These are phyloP conservation scores for Moniliella sp. DNA, from an alignment of 1,284 basidiomycete genomes.

Conservation along the genomic window DNA sequence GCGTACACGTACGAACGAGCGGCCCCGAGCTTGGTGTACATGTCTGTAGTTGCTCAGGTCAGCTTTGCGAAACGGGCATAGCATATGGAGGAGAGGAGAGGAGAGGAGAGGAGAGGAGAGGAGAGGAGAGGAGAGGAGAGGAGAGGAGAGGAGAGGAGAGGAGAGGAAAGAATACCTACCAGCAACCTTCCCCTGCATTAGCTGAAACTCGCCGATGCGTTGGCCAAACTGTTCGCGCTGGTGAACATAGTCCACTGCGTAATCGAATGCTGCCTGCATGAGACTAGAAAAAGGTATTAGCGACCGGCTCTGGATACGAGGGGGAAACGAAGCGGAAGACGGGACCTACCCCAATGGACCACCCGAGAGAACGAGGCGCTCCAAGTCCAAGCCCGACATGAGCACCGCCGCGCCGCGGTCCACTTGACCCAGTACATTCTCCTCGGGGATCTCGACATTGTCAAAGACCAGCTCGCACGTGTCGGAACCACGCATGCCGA, in stretches of 20 bases:
- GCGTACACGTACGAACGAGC: conserved; percentile 77
- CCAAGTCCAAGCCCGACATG: conserved; percentile 81
- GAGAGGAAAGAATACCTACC: too few species aligned
- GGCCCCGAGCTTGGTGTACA: conserved; percentile 81
- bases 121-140: too few species aligned
- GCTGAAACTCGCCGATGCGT: conserved; percentile 70
- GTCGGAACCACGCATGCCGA: conserved; percentile 85
- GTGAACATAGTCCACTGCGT: conserved; percentile 68
- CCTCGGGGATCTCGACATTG: conserved; percentile 59
- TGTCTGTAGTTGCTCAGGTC: too few species aligned
- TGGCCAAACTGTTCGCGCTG: conserved; percentile 71
- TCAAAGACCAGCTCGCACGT: conserved; percentile 85
- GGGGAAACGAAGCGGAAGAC: too few species aligned
- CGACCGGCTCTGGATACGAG: background rate
- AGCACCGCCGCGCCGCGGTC: conserved; percentile 63
- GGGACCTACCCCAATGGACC: conserved; percentile 46
- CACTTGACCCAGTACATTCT: conserved; percentile 64
- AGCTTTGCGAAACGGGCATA: too few species aligned
- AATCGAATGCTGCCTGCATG: conserved; percentile 83
- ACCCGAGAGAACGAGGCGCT: conserved; percentile 70
- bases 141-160: too few species aligned
- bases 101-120: too few species aligned
- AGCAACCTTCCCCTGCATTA: conserved; percentile 63
- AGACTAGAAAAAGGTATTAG: conserved; percentile 35
- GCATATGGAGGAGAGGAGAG: too few species aligned